These are phyloP conservation scores for Blastobotrys terrestris DNA, from an alignment of 805 yeast genomes.

Conservation along the genomic window DNA sequence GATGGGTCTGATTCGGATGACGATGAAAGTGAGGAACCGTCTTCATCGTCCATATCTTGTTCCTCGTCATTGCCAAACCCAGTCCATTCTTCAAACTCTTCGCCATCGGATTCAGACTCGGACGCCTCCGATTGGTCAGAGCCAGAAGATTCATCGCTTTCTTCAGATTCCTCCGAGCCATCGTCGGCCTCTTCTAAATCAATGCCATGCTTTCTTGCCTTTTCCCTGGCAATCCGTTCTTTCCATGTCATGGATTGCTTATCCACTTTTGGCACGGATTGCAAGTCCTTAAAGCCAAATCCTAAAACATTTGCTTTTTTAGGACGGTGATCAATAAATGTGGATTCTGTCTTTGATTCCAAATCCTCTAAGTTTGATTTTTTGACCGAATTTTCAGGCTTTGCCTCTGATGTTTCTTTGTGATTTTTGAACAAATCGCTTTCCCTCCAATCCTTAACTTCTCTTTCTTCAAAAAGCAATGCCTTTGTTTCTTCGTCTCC, in stretches of 20 bases:
- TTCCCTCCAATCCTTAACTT: slow-evolving; percentile 56
- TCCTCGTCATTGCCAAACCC: slow-evolving; percentile 15
- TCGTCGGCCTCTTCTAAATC: slow-evolving; percentile 26
- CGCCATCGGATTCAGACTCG: slow-evolving; percentile 28
- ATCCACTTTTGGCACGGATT: slow-evolving; percentile 26
- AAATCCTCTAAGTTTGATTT: slow-evolving; percentile 11
- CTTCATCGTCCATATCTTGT: slow-evolving; percentile 17
- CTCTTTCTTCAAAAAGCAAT: slow-evolving; percentile 64
- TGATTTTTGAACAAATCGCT: slow-evolving; percentile 11
- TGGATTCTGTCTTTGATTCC: slow-evolving; percentile 27
- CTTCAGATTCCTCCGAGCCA: slow-evolving; percentile 15
- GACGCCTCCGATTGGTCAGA: slow-evolving; percentile 5
- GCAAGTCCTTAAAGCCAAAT: slow-evolving; percentile 3
- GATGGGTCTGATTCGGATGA: no score
- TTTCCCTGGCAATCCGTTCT: slow-evolving; percentile 42
- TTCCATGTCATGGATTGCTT: slow-evolving; percentile 56
- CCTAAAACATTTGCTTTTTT: background rate
- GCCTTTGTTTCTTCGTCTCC: slow-evolving; percentile 55
- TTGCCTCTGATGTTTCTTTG: slow-evolving; percentile 6
- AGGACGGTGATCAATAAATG: slow-evolving; percentile 49
- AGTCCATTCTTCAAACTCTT: slow-evolving; percentile 18
- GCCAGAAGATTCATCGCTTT: slow-evolving; percentile 15
- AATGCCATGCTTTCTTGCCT: slow-evolving; percentile 27
- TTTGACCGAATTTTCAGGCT: slow-evolving; percentile 29
- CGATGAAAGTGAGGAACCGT: slow-evolving; percentile 1